Base-by-base conservation (phyloP, 257 asterid genomes). In the Solanum gandarillasii region DNA sequence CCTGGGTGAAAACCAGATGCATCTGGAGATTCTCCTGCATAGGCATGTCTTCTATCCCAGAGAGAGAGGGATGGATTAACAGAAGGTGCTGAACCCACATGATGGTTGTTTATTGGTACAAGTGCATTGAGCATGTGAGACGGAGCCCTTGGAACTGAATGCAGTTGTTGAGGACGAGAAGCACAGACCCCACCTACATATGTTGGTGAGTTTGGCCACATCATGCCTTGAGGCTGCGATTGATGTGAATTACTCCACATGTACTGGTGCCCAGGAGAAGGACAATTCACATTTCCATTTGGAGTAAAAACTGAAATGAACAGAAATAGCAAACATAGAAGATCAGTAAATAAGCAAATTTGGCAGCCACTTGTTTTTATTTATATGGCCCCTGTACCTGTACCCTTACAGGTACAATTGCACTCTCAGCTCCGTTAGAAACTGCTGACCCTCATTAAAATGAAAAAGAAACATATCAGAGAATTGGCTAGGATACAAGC, bases 31-130 rank as follows among this genome's bases (percentile, higher is more conserved):
- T 96, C 98, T 88, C 95, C 98, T 18, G 95, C 91, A 89, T 92
- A 97, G 46, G 93, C 90, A 74, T 90, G 94, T 34, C 94, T 91
- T 88, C 98, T 94, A 68, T 95, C 99, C 99, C 99, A 95, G n/a
- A 94, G 90, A 89, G 98, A 95, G 27, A 94, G 89, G 88, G 98
- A 92, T 84, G 91, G 95, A 91, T 96, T 94, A 87, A 93, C 92
- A 78, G 99, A 94, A 82, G 99, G 99, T 13, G 99, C 98, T 34
- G 99, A 97, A 72, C 98, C 99, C 87, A 97, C 98, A 9, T 95
- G 98, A 88, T 94, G 98, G 90, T 93, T 91, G 89, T 91, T 92
- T 23, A 94, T 85, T 79, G 99, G 96, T 39, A 93, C 87, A 87
- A 93, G 91, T 52, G 94, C 74, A 89, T 92, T 96, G 88, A 94